Percentiles rank a stretch among this genome's conserved stretches.
These are phyloP conservation scores for Brasenia schreberi DNA, from an alignment of 164 flowering plant species.

Conservation along the genomic window DNA sequence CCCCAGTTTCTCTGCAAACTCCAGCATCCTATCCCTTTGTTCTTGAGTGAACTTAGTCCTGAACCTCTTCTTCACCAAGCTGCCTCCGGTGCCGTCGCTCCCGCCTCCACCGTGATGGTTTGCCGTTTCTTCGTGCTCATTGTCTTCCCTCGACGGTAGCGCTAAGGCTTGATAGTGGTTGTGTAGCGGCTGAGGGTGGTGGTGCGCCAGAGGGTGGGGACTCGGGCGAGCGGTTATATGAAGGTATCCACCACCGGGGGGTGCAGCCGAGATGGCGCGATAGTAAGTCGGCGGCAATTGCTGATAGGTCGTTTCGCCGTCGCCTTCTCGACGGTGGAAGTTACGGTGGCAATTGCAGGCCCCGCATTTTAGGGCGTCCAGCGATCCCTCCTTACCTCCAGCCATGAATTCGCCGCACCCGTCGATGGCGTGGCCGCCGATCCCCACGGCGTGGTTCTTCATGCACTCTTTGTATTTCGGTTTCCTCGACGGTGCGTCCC, in stretches of 20 bases:
- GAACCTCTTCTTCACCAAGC: slow-evolving; percentile 30
- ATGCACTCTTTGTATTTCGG: slow-evolving; percentile 50
- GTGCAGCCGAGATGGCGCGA: slow-evolving; percentile 15
- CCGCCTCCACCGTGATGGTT: slow-evolving; percentile 34
- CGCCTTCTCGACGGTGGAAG: slow-evolving; percentile 61
- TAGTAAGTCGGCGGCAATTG: slow-evolving; percentile 21
- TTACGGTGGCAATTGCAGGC: slow-evolving; percentile 83
- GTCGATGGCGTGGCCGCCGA: slow-evolving; percentile 68
- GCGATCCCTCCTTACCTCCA: no score
- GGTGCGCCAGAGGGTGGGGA: neutral
- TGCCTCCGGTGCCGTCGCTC: slow-evolving; percentile 6
- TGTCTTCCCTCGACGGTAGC: slow-evolving; percentile 26
- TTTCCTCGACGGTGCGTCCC: neutral
- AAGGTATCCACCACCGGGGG: slow-evolving; percentile 22
- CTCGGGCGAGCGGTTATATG: slow-evolving; percentile 9
- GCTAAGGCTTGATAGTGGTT: slow-evolving; percentile 21
- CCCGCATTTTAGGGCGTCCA: slow-evolving; percentile 56
- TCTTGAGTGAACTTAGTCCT: slow-evolving; percentile 59
- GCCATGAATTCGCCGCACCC: slow-evolving; percentile 85
- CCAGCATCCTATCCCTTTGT: slow-evolving; percentile 70
- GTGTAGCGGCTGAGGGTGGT: neutral
- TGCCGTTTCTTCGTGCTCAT: slow-evolving; percentile 29
- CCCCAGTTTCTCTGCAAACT: slow-evolving; percentile 51
- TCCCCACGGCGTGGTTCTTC: slow-evolving; percentile 64
- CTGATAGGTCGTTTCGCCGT: slow-evolving; percentile 16